Conservation (phyloP, 2,329 filamentous ascomycete genomes). For the Colletotrichum liaoningense region DNA sequence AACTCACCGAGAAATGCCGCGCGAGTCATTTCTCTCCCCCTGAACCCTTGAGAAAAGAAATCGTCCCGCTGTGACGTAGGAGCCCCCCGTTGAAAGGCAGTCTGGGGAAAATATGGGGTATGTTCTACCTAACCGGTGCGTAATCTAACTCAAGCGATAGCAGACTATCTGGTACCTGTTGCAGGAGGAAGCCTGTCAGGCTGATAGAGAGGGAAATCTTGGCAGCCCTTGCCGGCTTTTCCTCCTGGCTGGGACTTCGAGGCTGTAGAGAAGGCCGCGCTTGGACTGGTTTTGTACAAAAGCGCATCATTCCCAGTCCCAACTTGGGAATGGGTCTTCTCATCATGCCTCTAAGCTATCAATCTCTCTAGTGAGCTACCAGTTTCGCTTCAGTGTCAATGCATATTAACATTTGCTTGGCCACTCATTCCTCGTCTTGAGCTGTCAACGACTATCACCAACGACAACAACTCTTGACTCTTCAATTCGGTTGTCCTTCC, state of each 20-base stretch:
- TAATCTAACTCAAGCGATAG: constrained; percentile 27
- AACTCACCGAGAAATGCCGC: background rate
- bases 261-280: background rate
- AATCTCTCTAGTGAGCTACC: background rate
- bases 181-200: constrained; percentile 18
- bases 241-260: background rate
- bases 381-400: background rate
- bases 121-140: constrained; percentile 8
- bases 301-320: constrained; percentile 21
- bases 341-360: background rate
- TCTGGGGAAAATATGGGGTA: constrained; percentile 33
- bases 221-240: constrained; percentile 17
- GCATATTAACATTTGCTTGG: background rate
- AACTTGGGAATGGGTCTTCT: background rate
- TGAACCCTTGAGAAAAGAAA: constrained; percentile 11
- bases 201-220: constrained; percentile 19
- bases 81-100: constrained; percentile 2
- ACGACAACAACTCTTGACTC: background rate
- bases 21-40: constrained; percentile 27
- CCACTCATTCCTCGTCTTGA: background rate
- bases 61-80: constrained; percentile 33
- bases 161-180: constrained; percentile 10
- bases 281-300: constrained; percentile 28
- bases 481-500: background rate
- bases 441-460: background rate